Evolutionary conservation across 495 filamentous ascomycete genomes (phyloP).

Genomic region (Aspergillus funiculosus): DNA sequence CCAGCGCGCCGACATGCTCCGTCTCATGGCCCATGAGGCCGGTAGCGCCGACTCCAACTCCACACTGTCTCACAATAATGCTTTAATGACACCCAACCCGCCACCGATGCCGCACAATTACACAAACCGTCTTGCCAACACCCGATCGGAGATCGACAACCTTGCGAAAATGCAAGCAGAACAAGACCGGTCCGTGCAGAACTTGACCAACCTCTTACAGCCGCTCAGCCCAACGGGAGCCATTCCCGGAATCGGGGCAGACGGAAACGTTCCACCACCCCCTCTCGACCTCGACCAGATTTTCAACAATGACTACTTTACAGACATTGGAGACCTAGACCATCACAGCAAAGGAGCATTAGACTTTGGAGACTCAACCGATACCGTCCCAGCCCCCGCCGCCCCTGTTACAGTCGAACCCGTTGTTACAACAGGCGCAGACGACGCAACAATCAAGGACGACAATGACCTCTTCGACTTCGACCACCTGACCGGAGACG

Average conservation of each 20-base stretch:
- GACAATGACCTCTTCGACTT: slow-evolving; percentile 40
- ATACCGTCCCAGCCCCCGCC: slow-evolving; percentile 6
- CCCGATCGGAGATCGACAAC: slow-evolving; percentile 66
- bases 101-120: slow-evolving; percentile 54
- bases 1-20: slow-evolving; percentile 73
- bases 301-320: slow-evolving; percentile 61
- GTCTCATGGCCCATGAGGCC: slow-evolving; percentile 61
- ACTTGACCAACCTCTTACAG: slow-evolving; percentile 62
- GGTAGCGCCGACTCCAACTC: slow-evolving; percentile 26
- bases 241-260: slow-evolving; percentile 64
- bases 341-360: slow-evolving; percentile 26
- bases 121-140: slow-evolving; percentile 50
- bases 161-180: slow-evolving; percentile 67
- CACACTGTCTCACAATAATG: slow-evolving; percentile 37
- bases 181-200: slow-evolving; percentile 64
- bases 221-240: slow-evolving; percentile 73
- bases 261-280: slow-evolving; percentile 34
- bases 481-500: slow-evolving; percentile 35
- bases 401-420: slow-evolving; percentile 9
- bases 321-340: slow-evolving; percentile 34
- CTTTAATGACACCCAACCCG: slow-evolving; percentile 55
- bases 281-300: slow-evolving; percentile 64
- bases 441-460: slow-evolving; percentile 24
- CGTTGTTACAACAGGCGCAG: slow-evolving; percentile 11
- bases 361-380: slow-evolving; percentile 21